Evolutionary conservation across 1,139 yeast genomes (phyloP), one percentile per base, ranked within the genome.

Genomic region (Saccharomycopsis hybrid): DNA sequence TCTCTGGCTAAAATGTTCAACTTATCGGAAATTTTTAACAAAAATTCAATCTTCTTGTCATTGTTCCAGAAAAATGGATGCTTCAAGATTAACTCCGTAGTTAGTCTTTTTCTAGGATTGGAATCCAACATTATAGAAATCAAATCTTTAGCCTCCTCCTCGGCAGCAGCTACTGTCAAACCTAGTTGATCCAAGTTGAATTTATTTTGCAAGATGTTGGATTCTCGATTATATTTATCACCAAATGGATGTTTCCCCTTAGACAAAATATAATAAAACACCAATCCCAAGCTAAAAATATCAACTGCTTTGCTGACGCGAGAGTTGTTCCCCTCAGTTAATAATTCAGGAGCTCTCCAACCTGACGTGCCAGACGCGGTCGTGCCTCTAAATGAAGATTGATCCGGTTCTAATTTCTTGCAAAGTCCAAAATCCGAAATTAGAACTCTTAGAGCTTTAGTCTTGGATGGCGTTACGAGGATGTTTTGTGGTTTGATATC

Each of bases 291-390:
- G 0, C 97, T 86, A 62, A 94, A 92, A 3, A 92, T 85, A 65
- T 92, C 99, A 54, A 94, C 87, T 0, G 96, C 92, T 56, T 92
- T 78, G 0, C 97, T 92, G 44, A 92, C 72, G 49, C 96, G 72
- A 56, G 85, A 77, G 51, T 72, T 71, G 30, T 54, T 54, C 28
- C 13, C 37, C 40, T 58, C 69, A 32, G 69, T 78, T 41, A 87
- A 67, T 37, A 92, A 70, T 62, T 92, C 99, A 0, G 98, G 98
- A 0, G 98, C 97, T 58, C 97, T 77, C 98, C 98, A 92, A 1
- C 99, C 99, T 5, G 92, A 79, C 0, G 98, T 92, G 2, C 99
- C 99, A 0, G 97, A 96, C 8, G 95, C 95, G 0, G 95, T 85
- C 0, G 96, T 90, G 0, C 97, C 95, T 56, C 92, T 76, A 64